These are phyloP conservation scores for Sporisorium exsertum DNA, from an alignment of 1,284 basidiomycete genomes.

Conservation along the genomic window DNA sequence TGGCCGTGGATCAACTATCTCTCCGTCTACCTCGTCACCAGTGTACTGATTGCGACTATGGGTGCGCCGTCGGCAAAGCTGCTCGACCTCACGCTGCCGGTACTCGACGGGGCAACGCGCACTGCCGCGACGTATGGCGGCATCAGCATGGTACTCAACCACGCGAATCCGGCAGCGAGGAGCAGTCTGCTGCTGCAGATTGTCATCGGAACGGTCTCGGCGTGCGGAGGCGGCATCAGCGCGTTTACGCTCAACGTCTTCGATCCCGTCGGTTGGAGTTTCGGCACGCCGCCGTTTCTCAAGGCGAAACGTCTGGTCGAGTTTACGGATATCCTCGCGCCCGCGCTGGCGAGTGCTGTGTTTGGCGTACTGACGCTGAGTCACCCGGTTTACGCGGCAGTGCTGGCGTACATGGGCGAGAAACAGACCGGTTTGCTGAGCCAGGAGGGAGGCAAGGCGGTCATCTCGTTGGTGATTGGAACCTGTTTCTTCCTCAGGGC, in stretches of 20 bases:
- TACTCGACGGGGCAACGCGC: slow-evolving; percentile 57
- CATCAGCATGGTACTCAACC: slow-evolving; percentile 43
- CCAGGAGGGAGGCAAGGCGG: slow-evolving; percentile 47
- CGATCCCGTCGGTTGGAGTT: slow-evolving; percentile 55
- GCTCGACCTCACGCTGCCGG: slow-evolving; percentile 50
- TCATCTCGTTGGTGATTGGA: slow-evolving; percentile 55
- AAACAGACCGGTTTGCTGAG: slow-evolving; percentile 17
- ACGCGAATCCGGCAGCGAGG: slow-evolving; percentile 38
- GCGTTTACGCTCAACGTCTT: slow-evolving; percentile 59
- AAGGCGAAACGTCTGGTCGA: slow-evolving; percentile 43
- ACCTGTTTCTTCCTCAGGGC: slow-evolving; percentile 50
- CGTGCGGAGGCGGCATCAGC: slow-evolving; percentile 57
- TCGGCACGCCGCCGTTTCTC: slow-evolving; percentile 53
- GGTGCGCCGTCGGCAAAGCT: slow-evolving; percentile 34
- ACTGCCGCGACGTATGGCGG: slow-evolving; percentile 52
- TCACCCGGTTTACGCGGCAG: slow-evolving; percentile 33
- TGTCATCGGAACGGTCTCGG: slow-evolving; percentile 53
- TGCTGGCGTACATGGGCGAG: slow-evolving; percentile 18
- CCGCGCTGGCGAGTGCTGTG: slow-evolving; percentile 43
- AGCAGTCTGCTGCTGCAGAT: slow-evolving; percentile 47
- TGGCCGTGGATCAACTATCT: slow-evolving; percentile 59
- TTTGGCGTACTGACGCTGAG: slow-evolving; percentile 48
- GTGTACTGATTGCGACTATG: slow-evolving; percentile 10
- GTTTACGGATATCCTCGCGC: slow-evolving; percentile 53
- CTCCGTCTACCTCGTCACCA: slow-evolving; percentile 39